Evolutionary conservation across 495 filamentous ascomycete genomes (phyloP), one percentile per base, ranked within the genome.

Genomic region (Oidiodendron maius): DNA sequence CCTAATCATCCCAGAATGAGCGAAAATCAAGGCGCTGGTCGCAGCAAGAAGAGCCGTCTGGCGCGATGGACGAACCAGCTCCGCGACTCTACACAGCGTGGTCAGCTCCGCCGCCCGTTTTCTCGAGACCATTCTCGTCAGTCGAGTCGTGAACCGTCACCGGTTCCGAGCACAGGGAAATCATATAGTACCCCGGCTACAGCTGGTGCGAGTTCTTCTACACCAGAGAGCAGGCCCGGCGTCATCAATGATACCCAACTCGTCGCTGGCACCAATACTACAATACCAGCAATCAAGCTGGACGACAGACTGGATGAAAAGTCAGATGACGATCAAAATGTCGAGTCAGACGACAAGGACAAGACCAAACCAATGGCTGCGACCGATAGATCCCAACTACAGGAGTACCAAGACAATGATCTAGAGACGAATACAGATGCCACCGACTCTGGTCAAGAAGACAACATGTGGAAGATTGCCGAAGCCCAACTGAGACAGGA

Each of bases 151-250:
- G 15, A 10, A 39, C 36, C 36, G 15, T 39, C 36, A 39, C 36
- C 36, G 15, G 36, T 39, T 39, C 36, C 36, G 36, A 39, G 36
- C 36, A 39, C 11, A 16, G 36, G 36, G 36, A 39, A 39, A 39
- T 10, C 36, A 39, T 6, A 39, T 17, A 16, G 18, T 39, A 17
- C 36, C 18, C 16, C 36, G 16, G 36, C 16, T 16, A 39, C 36
- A 39, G 36, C 36, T 39, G 36, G 36, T 39, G 36, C 36, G 36
- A 39, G 36, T 39, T 39, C 36, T 39, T 39, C 36, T 16, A 39
- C 36, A 39, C 36, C 15, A 17, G 36, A 17, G 36, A 39, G 6
- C 36, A 39, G 36, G 36, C 36, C 5, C 36, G 16, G 36, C 36
- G 15, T 39, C 15, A 17, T 8, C n/a, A 8, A 16, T 39, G 36